Evolutionary conservation across 106 monocot genomes (phyloP).

Genomic region (Apostasia ramifera): DNA sequence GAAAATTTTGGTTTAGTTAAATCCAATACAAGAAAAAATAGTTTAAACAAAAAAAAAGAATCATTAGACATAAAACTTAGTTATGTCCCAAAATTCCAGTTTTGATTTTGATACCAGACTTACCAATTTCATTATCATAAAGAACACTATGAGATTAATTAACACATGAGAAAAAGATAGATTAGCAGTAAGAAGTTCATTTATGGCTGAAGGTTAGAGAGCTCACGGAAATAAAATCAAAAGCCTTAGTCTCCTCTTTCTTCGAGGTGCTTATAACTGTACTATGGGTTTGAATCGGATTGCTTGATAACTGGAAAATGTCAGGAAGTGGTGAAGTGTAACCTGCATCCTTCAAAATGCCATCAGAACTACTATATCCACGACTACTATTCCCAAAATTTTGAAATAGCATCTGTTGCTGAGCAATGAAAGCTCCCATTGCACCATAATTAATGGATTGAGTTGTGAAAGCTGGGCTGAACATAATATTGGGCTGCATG

Average conservation of each 20-base stretch:
- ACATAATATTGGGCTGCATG: conserved; percentile 49
- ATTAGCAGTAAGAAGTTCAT: not conserved
- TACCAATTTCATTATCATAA: too few species aligned
- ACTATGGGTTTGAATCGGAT: conserved; percentile 41
- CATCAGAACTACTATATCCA: conserved; percentile 29
- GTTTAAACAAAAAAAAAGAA: too few species aligned
- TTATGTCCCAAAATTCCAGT: too few species aligned
- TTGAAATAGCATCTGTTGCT: conserved; percentile 77
- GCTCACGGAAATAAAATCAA: conserved; percentile 96
- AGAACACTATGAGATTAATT: too few species aligned
- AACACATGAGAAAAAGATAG: not conserved
- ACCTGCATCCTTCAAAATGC: conserved; percentile 21
- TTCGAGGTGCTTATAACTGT: conserved; percentile 37
- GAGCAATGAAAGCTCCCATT: conserved; percentile 58
- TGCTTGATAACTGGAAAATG: conserved; percentile 53
- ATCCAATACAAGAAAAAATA: too few species aligned
- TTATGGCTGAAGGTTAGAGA: not conserved
- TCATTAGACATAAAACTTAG: too few species aligned
- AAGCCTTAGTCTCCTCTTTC: conserved; percentile 89
- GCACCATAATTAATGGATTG: conserved; percentile 63
- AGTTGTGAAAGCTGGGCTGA: conserved; percentile 41
- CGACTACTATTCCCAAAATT: conserved; percentile 53
- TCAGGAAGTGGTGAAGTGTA: conserved; percentile 51
- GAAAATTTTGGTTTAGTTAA: too few species aligned
- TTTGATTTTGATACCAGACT: too few species aligned